Percentiles rank a stretch among this genome's conserved stretches.
phyloP scores from a whole-genome alignment of 148 eudicot species.

The Suaeda aralocaspica region DNA sequence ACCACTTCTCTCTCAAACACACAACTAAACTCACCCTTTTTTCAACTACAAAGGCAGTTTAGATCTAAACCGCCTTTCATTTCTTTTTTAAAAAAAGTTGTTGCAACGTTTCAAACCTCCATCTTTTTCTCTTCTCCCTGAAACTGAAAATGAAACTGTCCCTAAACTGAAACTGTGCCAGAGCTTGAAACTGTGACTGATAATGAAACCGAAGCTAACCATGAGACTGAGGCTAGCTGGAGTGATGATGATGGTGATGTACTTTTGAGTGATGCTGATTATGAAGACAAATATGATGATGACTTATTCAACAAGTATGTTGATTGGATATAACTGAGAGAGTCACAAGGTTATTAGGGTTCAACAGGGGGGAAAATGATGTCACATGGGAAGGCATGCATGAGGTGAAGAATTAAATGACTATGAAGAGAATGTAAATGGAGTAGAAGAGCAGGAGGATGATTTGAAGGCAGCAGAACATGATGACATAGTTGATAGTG shows the following conservation, averaged over 20 bases:
- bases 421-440: not conserved
- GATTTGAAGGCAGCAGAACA: not conserved
- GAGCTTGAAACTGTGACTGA: not conserved
- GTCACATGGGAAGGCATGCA: not conserved
- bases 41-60: no score
- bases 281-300: not conserved
- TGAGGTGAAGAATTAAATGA: not conserved
- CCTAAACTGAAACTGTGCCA: no score
- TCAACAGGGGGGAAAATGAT: not conserved
- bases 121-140: no score
- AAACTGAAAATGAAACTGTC: no score
- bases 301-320: not conserved
- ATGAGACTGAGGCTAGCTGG: not conserved
- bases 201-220: not conserved
- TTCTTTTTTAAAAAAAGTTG: no score
- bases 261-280: not conserved
- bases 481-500: not conserved
- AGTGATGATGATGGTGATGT: not conserved
- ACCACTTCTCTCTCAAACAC: no score
- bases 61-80: no score
- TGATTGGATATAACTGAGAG: no score
- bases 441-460: not conserved
- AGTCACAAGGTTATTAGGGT: no score
- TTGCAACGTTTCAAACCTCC: no score
- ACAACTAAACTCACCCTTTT: no score